These are phyloP conservation scores for Toxicodendron radicans DNA, from an alignment of 345 rosid species.

Conservation along the genomic window DNA sequence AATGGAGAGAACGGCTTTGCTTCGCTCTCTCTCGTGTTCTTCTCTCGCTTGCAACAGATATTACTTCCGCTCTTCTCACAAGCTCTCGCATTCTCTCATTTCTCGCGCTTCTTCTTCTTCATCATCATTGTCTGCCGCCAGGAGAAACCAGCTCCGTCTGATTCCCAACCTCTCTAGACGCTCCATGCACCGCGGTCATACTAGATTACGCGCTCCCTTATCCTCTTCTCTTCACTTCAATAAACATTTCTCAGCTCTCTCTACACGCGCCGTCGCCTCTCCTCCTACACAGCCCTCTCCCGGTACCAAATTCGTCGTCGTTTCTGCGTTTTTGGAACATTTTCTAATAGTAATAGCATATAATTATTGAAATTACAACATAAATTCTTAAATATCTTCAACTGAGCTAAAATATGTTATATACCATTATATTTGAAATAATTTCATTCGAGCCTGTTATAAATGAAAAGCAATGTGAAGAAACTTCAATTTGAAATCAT, in stretches of 20 bases:
- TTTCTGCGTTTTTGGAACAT: neutral
- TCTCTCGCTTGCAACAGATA: conserved; percentile 42
- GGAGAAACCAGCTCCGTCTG: conserved; percentile 36
- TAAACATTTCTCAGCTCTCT: conserved; percentile 51
- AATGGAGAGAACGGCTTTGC: conserved; percentile 56
- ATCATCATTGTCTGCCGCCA: conserved; percentile 16
- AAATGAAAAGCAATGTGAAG: neutral
- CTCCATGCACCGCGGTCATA: conserved; percentile 40
- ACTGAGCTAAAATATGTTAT: too few species aligned
- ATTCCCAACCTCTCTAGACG: conserved; percentile 38
- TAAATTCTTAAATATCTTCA: too few species aligned
- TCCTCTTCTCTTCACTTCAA: conserved; percentile 28
- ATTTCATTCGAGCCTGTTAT: too few species aligned
- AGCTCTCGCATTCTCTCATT: conserved; percentile 37
- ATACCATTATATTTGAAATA: too few species aligned
- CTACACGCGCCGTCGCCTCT: conserved; percentile 66
- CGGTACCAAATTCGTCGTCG: conserved; percentile 35
- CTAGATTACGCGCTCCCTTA: conserved; percentile 28
- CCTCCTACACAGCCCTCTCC: conserved; percentile 57
- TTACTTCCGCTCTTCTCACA: conserved; percentile 46
- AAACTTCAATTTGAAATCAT: neutral
- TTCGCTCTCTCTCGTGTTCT: conserved; percentile 54
- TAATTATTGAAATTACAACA: too few species aligned
- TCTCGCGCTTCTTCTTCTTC: conserved; percentile 18
- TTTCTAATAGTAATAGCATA: neutral